Evolutionary conservation across 2,329 filamentous ascomycete species (phyloP), one percentile per base, ranked within the genome.

Genomic region (Colletotrichum sp.): DNA sequence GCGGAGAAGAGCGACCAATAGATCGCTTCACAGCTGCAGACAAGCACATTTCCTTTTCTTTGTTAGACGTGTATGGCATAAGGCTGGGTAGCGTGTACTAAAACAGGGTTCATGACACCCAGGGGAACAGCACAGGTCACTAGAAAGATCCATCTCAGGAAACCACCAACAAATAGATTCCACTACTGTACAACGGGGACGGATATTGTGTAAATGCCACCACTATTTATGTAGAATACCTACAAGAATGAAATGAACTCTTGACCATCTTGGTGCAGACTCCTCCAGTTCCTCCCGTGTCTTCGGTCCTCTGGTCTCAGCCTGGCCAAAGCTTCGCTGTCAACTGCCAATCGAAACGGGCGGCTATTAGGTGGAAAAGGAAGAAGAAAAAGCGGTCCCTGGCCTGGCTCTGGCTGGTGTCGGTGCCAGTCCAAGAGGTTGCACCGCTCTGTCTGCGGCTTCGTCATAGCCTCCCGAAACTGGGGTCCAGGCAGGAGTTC

Each of bases 1-100:
- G 79, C 82, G 24, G 82, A 84, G 65, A 84, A 84, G 73, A 82
- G 82, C 75, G 91, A 92, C 79, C 79, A 79, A 72, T 79, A 80
- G 67, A 49, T 69, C 21, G 55, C 82, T 67, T n/a, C 10, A 39
- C 21, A 26, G 39, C 34, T 71, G 71, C 71, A 71, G 55, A 72
- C 79, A 77, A 81, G 78, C 81, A 80, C 78, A 63, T 64, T 71
- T 59, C 21, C 34, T 71, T 70, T 72, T 70, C 74, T 73, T 73
- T 69, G 76, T 71, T 69, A 69, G 69, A 78, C 69, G 34, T 77
- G 68, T 77, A 77, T 72, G 72, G 75, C 75, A 78, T 77, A 76
- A 26, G 68, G 71, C 72, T 75, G 75, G 77, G 69, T 70, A 75
- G 76, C 75, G 68, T 77, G 77, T 78, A 78, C 68, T 75, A 77